Evolutionary conservation across 73 alveolate genomes (phyloP), one percentile per base, ranked within the genome.

Genomic region (Symbiodinium pilosum): DNA sequence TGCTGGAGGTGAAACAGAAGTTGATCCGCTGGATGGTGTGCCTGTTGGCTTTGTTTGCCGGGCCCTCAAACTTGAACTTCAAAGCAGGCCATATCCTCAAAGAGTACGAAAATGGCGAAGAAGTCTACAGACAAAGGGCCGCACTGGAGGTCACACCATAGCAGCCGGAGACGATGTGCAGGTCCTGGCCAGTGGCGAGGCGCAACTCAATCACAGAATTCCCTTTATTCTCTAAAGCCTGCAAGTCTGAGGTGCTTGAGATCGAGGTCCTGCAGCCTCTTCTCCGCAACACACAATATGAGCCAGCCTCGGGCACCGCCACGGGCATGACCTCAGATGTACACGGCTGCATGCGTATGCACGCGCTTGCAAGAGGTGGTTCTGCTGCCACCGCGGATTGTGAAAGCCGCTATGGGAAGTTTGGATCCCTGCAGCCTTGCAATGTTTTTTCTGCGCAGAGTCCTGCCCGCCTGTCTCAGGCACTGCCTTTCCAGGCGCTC

Each of bases 101-200:
- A n/a, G n/a, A n/a, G n/a, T n/a, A n/a, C n/a, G n/a, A n/a, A n/a
- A n/a, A n/a, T n/a, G n/a, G n/a, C n/a, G n/a, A n/a, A n/a, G n/a
- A n/a, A n/a, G n/a, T n/a, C n/a, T n/a, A n/a, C n/a, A n/a, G n/a
- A n/a, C n/a, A n/a, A n/a, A n/a, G n/a, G n/a, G n/a, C n/a, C n/a
- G n/a, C n/a, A n/a, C n/a, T n/a, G n/a, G n/a, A 69, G 87, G 96
- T 51, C 96, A 91, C 54, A 71, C 71, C 12, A 41, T 91, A 14
- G 43, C 96, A 40, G 96, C 87, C 21, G 96, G 96, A 41, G 64
- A 91, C 43, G 96, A 91, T n/a, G 87, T 68, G 11, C 96, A 85
- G 43, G 96, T 91, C 24, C 47, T 91, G 68, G 96, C 96, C 26
- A 91, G 96, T 32, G 96, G 96, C 20, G 96, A 91, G 96, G 95